Percentiles rank a stretch among this genome's conserved stretches.
These are phyloP conservation scores for Cardamine chenopodiifolia DNA, from an alignment of 345 rosid genomes.

Conservation along the genomic window DNA sequence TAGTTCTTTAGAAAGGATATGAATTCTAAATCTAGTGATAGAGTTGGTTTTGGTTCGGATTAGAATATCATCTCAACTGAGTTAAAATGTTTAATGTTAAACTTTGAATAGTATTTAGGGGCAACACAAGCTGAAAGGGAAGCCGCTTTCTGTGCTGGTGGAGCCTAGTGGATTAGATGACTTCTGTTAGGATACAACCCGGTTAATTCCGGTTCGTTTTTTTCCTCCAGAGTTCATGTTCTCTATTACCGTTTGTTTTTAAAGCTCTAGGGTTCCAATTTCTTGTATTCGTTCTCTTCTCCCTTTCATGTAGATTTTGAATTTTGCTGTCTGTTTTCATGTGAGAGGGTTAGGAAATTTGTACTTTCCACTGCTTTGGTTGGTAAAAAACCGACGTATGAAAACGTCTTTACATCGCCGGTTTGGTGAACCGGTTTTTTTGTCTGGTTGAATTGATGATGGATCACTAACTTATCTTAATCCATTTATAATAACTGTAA, in stretches of 20 bases:
- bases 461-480: conserved; percentile 6
- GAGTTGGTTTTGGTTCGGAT: conserved; percentile 8
- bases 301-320: conserved; percentile 13
- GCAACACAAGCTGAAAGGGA: conserved; percentile 68
- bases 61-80: not conserved
- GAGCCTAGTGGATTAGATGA: conserved; percentile 65
- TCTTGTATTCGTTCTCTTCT: conserved; percentile 3
- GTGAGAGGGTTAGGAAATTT: conserved; percentile 25
- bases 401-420: not conserved
- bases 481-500: not conserved
- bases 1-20: not conserved
- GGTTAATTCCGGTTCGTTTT: conserved; percentile 26
- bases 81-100: not conserved
- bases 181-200: conserved; percentile 38
- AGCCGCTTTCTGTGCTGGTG: conserved; percentile 70
- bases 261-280: not conserved
- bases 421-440: conserved; percentile 18
- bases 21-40: not conserved
- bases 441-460: not conserved
- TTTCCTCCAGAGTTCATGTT: conserved; percentile 13
- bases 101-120: conserved; percentile 47
- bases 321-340: conserved; percentile 17
- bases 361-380: conserved; percentile 25
- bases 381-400: conserved; percentile 19
- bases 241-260: not conserved